Percentiles rank a stretch among this genome's conserved stretches.
Conservation (phyloP, 2,329 filamentous ascomycete genomes). For the Fusarium sp. region DNA sequence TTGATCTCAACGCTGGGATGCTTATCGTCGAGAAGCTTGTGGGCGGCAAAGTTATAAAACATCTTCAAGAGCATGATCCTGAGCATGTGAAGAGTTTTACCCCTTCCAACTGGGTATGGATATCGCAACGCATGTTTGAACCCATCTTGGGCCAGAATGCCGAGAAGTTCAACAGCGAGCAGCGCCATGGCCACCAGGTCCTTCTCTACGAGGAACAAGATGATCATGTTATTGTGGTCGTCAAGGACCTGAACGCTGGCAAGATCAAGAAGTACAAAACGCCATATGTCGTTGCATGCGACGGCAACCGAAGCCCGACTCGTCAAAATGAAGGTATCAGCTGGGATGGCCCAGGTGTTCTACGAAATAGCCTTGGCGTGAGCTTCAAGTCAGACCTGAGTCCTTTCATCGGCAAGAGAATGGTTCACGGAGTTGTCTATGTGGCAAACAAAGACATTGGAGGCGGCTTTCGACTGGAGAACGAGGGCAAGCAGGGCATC, state of each 20-base stretch:
- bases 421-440: neutral
- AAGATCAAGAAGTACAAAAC: neutral
- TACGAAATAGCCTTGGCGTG: neutral
- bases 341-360: neutral
- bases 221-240: neutral
- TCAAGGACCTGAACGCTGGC: neutral
- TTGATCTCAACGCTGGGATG: neutral
- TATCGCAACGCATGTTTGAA: neutral
- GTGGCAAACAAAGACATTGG: neutral
- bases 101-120: neutral
- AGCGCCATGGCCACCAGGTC: neutral
- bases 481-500: neutral
- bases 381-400: neutral
- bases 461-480: neutral
- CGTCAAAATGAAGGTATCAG: neutral
- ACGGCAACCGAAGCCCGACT: neutral
- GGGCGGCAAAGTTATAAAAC: neutral
- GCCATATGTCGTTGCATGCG: neutral
- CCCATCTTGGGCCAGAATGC: neutral
- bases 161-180: neutral
- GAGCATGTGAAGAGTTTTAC: neutral
- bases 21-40: neutral
- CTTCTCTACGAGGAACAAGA: neutral
- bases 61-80: neutral
- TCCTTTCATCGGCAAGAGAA: neutral